phyloP scores from a whole-genome alignment of 78 protist species.

The Dictyostelium intermedium region DNA sequence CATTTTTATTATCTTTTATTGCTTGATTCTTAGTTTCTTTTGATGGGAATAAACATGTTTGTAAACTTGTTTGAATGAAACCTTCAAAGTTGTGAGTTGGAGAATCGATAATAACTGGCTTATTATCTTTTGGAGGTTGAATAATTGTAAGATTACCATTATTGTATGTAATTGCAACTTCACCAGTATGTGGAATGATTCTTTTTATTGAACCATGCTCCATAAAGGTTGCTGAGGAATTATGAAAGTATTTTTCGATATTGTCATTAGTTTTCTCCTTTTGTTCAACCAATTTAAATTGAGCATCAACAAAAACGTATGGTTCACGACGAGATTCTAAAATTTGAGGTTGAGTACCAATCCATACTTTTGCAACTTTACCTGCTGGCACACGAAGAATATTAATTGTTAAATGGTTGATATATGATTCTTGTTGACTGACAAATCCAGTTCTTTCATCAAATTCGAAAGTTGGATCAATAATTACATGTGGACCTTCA shows the following conservation, averaged over 20 bases:
- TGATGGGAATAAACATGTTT: conserved; percentile 60
- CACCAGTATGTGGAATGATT: conserved; percentile 62
- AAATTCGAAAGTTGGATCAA: conserved; percentile 54
- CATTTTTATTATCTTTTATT: not conserved
- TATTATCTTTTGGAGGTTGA: conserved; percentile 34
- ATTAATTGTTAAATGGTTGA: conserved; percentile 13
- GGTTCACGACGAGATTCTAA: conserved; percentile 53
- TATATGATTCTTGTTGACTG: conserved; percentile 40
- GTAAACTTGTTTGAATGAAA: conserved; percentile 17
- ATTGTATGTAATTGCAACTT: conserved; percentile 60
- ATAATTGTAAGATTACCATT: conserved; percentile 39
- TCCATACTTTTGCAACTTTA: conserved; percentile 58
- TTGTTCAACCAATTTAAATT: conserved; percentile 3
- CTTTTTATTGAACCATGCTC: conserved; percentile 67
- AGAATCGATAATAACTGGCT: conserved; percentile 42
- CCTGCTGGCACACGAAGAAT: conserved; percentile 49
- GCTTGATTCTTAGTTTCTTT: conserved; percentile 56
- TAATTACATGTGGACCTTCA: conserved; percentile 73
- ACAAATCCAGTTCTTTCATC: not conserved
- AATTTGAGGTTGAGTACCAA: conserved; percentile 54
- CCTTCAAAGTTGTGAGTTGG: conserved; percentile 64
- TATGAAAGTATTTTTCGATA: not conserved
- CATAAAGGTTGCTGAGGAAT: conserved; percentile 15
- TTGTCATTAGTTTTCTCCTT: too few relatives aligned
- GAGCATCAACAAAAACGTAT: conserved; percentile 43